Percentiles rank a stretch among this genome's conserved stretches.
phyloP scores from a whole-genome alignment of 78 protist species.

The Emiliania huxleyi region DNA sequence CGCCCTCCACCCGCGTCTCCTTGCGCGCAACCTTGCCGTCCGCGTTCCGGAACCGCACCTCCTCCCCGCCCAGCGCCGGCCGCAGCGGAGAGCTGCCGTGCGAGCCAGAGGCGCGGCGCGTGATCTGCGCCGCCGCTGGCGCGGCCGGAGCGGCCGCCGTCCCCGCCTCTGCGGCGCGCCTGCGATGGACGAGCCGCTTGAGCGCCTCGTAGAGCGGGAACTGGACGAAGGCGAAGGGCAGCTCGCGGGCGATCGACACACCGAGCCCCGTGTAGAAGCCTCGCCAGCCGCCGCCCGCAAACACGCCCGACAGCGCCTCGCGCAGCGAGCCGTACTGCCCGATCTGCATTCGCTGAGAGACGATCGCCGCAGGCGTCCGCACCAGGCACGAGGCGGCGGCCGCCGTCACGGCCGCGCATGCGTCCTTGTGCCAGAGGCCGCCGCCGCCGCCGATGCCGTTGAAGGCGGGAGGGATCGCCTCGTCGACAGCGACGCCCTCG shows the following conservation, averaged over 20 bases:
- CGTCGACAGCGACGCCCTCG: background rate
- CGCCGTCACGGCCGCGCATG: conserved; percentile 43
- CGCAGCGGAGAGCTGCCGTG: too few species aligned
- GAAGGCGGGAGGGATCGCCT: background rate
- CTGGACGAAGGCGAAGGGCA: conserved; percentile 68
- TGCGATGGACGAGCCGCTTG: conserved; percentile 10
- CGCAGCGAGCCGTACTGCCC: background rate
- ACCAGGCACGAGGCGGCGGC: conserved; percentile 55
- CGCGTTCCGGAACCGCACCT: too few species aligned
- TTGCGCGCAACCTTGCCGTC: too few species aligned
- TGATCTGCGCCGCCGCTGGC: too few species aligned
- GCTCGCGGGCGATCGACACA: conserved; percentile 42
- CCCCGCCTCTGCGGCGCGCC: too few species aligned
- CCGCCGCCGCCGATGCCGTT: too few species aligned
- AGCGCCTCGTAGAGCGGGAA: conserved; percentile 66
- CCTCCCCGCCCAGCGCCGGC: too few species aligned
- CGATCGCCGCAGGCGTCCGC: conserved; percentile 63
- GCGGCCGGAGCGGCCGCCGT: too few species aligned
- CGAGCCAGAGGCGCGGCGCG: too few species aligned
- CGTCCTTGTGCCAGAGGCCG: background rate
- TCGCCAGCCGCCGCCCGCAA: background rate
- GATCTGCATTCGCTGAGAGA: conserved; percentile 66
- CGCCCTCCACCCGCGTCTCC: too few species aligned
- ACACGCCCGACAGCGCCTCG: background rate
- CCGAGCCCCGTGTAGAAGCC: conserved; percentile 2